Base-by-base conservation (phyloP, 768 basidiomycete species). In the Macrolepiota dolichaula region DNA sequence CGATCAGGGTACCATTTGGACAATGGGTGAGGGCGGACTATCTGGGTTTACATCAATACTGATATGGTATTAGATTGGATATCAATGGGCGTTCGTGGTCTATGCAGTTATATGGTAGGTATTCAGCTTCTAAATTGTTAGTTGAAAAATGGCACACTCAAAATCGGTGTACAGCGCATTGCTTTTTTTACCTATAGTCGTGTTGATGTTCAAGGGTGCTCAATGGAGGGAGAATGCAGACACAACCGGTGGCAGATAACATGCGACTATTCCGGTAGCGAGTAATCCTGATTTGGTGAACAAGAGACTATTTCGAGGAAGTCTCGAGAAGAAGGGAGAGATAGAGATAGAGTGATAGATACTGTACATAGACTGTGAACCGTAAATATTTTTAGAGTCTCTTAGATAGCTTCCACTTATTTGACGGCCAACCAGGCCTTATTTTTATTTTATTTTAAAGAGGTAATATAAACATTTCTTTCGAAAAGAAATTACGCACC, bases 31-130 rank as follows among this genome's bases (percentile, higher is more conserved):
- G 54, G 51, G 24, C 42, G 40, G 54, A 7, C 3, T 32, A n/a
- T 22, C n/a, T 4, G 42, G 35, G 27, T 44, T 25, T 42, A 13
- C 22, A 17, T 2, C 4, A 40, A n/a, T 53, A 17, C 13, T 17
- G n/a, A 15, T 42, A 15, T 7, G 17, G n/a, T 42, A 44, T 25
- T 47, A 74, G 72, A 71, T 76, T 50, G 74, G 75, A 12, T 76
- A 69, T 54, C 66, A 76, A 38, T 74, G 71, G 72, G 73, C 73
- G n/a, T 76, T 76, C 46, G 69, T 69, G 4, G 71, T 76, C 24
- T 76, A 74, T 65, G 68, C 72, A 35, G 65, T 32, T 2, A 74
- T 76, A 57, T 75, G 75, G 75, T 73, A 51, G 13, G 69, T n/a
- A n/a, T 67, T 7, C 11, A 17, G 3, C 6, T 29, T 40, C 32